phyloP scores from a whole-genome alignment of 2,329 filamentous ascomycete species.

The Domatiomyces globalis region DNA sequence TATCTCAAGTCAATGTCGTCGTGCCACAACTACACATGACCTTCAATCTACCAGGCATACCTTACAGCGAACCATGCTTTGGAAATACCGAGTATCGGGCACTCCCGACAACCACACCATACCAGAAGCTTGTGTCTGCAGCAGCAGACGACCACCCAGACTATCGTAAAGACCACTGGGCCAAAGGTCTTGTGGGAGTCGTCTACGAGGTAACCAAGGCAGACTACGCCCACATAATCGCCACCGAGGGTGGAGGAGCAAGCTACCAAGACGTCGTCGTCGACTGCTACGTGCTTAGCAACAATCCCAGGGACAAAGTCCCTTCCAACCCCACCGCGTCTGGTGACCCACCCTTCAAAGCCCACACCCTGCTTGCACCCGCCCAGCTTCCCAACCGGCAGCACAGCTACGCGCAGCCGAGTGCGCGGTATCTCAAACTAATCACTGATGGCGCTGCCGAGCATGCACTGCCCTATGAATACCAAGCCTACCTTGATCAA shows the following conservation, averaged over 20 bases:
- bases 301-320: conserved; percentile 40
- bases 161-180: conserved; percentile 50
- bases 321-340: conserved; percentile 40
- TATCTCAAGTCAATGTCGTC: conserved; percentile 68
- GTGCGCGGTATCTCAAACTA: conserved; percentile 66
- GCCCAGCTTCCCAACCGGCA: conserved; percentile 43
- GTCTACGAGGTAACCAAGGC: conserved; percentile 81
- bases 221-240: conserved; percentile 77
- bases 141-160: conserved; percentile 6
- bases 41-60: conserved; percentile 74
- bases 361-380: conserved; percentile 71
- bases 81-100: conserved; percentile 59
- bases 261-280: conserved; percentile 76
- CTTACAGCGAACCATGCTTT: conserved; percentile 84
- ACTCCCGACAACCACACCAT: conserved; percentile 5
- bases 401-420: conserved; percentile 61
- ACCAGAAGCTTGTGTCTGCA: conserved; percentile 2
- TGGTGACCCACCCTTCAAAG: conserved; percentile 52
- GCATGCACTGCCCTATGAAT: conserved; percentile 64
- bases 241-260: conserved; percentile 74
- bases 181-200: conserved; percentile 74
- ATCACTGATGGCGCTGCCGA: conserved; percentile 66
- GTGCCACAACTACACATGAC: conserved; percentile 64
- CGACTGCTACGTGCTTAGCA: conserved; percentile 57
- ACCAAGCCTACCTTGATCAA: conserved; percentile 55